phyloP scores from a whole-genome alignment of 2,329 filamentous ascomycete genomes.

The Rhexocercosporidium sp. region DNA sequence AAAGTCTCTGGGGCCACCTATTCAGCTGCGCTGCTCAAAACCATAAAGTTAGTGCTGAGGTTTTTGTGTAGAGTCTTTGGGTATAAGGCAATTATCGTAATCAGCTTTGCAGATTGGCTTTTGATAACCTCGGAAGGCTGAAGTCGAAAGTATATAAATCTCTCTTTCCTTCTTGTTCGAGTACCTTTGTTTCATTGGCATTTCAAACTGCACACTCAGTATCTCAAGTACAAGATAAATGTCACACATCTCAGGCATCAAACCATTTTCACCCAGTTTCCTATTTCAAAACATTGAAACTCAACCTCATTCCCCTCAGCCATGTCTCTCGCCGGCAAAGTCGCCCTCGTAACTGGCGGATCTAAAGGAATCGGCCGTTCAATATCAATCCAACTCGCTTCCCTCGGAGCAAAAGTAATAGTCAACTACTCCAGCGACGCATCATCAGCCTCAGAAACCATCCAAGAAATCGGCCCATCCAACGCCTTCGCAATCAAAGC shows the following conservation, averaged over 20 bases:
- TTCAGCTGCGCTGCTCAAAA: neutral
- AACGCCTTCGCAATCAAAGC: constrained; percentile 60
- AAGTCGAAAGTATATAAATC: neutral
- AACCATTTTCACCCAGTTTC: neutral
- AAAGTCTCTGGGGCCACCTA: neutral
- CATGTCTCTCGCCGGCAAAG: constrained; percentile 35
- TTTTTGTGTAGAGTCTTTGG: too few species aligned
- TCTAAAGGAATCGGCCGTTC: constrained; percentile 66
- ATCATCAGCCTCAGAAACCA: constrained; percentile 53
- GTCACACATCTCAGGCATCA: neutral
- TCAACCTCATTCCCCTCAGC: neutral
- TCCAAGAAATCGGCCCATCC: constrained; percentile 53
- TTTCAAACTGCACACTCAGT: neutral
- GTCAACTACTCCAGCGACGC: constrained; percentile 61
- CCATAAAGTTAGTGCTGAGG: neutral
- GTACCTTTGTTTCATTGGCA: neutral
- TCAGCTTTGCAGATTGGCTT: neutral
- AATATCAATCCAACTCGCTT: constrained; percentile 61
- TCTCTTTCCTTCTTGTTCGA: neutral
- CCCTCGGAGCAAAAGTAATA: constrained; percentile 60
- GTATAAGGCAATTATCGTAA: neutral
- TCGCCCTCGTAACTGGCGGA: constrained; percentile 45
- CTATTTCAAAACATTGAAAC: neutral
- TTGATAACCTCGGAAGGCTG: neutral
- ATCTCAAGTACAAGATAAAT: neutral